Evolutionary conservation across 1,139 yeast genomes (phyloP).

Genomic region (Pichia sp.): DNA sequence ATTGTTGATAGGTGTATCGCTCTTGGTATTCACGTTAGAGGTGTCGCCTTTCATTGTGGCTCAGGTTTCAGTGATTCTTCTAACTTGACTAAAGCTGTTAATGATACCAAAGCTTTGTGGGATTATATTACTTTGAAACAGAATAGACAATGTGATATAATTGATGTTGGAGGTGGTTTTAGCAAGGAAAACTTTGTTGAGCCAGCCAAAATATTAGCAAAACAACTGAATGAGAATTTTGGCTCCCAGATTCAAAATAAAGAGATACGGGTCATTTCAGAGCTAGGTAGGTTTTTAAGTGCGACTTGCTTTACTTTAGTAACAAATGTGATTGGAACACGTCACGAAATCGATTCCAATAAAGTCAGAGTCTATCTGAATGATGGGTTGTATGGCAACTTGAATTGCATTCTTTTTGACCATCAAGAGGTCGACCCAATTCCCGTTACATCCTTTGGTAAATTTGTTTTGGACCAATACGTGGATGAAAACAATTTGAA

Average conservation of each 20-base stretch:
- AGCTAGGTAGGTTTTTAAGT: slow-evolving; percentile 89
- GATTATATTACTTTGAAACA: slow-evolving; percentile 40
- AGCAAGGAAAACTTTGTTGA: slow-evolving; percentile 56
- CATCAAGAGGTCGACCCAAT: slow-evolving; percentile 75
- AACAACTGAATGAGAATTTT: slow-evolving; percentile 52
- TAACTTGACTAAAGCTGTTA: slow-evolving; percentile 63
- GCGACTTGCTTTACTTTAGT: slow-evolving; percentile 84
- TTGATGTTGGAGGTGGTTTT: slow-evolving; percentile 95
- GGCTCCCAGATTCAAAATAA: slow-evolving; percentile 32
- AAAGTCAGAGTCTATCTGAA: slow-evolving; percentile 64
- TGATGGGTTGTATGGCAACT: slow-evolving; percentile 93
- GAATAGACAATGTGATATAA: slow-evolving; percentile 39
- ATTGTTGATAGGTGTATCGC: slow-evolving; percentile 58
- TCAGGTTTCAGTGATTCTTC: slow-evolving; percentile 80
- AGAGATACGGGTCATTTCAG: slow-evolving; percentile 66
- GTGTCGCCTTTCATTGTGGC: slow-evolving; percentile 95
- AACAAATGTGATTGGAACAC: slow-evolving; percentile 74
- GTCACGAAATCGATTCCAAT: slow-evolving; percentile 30
- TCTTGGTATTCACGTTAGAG: slow-evolving; percentile 58
- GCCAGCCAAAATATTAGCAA: slow-evolving; percentile 53
- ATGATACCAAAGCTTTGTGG: slow-evolving; percentile 67
- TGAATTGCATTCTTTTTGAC: slow-evolving; percentile 89
- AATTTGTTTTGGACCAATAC: slow-evolving; percentile 29
- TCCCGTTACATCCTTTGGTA: slow-evolving; percentile 50
- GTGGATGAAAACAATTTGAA: background rate